Base-by-base conservation (phyloP, 345 rosid genomes). In the Lepidium sativum region DNA sequence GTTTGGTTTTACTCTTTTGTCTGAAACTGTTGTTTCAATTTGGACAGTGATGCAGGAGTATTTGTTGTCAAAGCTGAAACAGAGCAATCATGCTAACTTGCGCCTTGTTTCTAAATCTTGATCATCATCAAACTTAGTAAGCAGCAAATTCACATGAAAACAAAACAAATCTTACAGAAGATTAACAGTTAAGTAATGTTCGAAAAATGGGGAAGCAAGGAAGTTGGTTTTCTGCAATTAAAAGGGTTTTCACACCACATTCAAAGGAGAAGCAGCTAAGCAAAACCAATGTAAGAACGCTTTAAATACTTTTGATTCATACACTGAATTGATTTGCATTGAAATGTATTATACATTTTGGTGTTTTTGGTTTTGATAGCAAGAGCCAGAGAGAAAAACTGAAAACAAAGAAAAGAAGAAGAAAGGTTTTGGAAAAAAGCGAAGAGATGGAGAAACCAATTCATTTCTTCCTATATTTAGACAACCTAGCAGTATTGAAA, bases 161-260 rank as follows among this genome's bases (percentile, higher is more conserved):
- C 29, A 25, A 25, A 25, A 25, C 29, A 25, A 25, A 25, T 25
- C 29, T 25, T 25, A 25, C 29, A 25, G 29, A 25, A 25, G 29
- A 16, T 44, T 29, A 45, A 31, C 45, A 40, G 60, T 48, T 72
- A 79, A 80, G 86, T 81, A 79, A 86, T 90, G 92, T 81, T 80
- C 20, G 76, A 69, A 72, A 73, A 69, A 92, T 94, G 99, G 89
- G 99, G 63, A 94, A 88, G 91, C 84, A 79, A 78, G 91, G 96
- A 56, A 84, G 86, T 58, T 94, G 99, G 99, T 83, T 90, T 83
- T 80, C 96, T 43, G 92, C 97, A 60, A 86, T 94, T 72, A 94
- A 94, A 78, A 88, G 82, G 71, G 88, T 80, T 67, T 94, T 94
- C 67, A 63, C 78, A 25, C 76, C 86, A 54, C 78, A 81, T 67